Base-by-base conservation (phyloP, 345 rosid genomes). In the Noccaea caerulescens region DNA sequence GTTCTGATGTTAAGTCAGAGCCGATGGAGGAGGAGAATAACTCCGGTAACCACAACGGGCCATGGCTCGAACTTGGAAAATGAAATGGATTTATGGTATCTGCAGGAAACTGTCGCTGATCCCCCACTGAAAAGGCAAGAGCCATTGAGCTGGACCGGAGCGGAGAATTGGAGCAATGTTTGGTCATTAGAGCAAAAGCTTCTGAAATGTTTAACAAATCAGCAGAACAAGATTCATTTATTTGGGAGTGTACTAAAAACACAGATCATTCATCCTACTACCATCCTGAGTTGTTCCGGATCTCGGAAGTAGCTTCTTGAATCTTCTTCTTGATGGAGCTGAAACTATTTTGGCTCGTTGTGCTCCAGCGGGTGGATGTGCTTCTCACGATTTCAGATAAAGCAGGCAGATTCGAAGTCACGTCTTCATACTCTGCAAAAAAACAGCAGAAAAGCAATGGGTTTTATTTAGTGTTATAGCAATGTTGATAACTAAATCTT, bases 231-330 rank as follows among this genome's bases (percentile, higher is more conserved):
- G 46, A 30, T 56, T 54, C 46, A 33, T 9, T 30, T 25, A 6
- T 9, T 63, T 33, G 25, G 27, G 54, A 30, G 33, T 20, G 23
- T 57, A 12, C 37, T 46, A 16, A 61, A 45, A 7, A 58, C 38
- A 51, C 52, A 51, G 51, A 63, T 58, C 53, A 27, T 27, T 27
- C 53, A 27, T 27, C 4, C 30, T 27, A 27, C 69, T 72, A 68
- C 85, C 73, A 88, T 86, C 93, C 85, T 51, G 79, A 81, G 45
- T 76, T 75, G 67, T 82, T 85, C 79, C 94, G 84, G 51, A 91
- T 82, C 42, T 85, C 97, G 20, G 89, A 80, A 30, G 91, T 89
- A 58, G 94, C 96, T 59, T 81, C 96, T 73, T 93, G 96, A 71
- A 93, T 76, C 81, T 79, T 86, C 83, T 87, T 85, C 81, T 80